Evolutionary conservation across 352 stramenopile genomes (phyloP).

Genomic region (Globisporangium iwayamae): DNA sequence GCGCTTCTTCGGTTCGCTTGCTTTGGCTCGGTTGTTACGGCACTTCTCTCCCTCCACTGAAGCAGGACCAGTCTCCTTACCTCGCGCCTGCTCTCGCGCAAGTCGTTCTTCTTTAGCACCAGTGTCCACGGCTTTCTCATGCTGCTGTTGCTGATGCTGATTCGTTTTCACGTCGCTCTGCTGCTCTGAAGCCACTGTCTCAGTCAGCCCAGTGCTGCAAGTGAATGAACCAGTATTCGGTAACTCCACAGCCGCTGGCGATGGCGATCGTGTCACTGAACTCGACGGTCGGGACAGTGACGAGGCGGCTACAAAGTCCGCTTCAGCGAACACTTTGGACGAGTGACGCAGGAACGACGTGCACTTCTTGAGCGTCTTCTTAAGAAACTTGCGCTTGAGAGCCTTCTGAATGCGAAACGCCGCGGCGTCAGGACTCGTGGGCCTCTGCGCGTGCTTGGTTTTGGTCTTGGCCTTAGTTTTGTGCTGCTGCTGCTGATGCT

Average conservation of each 20-base stretch:
- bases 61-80: too few relatives aligned
- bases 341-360: constrained; percentile 15
- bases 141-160: too few relatives aligned
- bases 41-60: background rate
- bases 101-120: background rate
- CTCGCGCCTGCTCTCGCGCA: too few relatives aligned
- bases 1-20: background rate
- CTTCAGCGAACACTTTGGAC: constrained; percentile 15
- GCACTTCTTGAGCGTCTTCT: constrained; percentile 18
- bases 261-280: background rate
- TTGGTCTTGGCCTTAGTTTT: background rate
- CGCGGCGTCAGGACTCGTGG: background rate
- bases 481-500: background rate
- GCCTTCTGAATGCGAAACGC: constrained; percentile 16
- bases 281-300: background rate
- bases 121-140: too few relatives aligned
- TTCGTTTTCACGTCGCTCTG: too few relatives aligned
- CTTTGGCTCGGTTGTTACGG: background rate
- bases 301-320: background rate
- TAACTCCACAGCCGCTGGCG: background rate
- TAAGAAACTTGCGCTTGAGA: constrained; percentile 15
- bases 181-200: too few relatives aligned
- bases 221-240: too few relatives aligned
- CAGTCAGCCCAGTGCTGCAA: too few relatives aligned
- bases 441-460: background rate